Evolutionary conservation across 257 asterid genomes (phyloP).

Genomic region (Solanum lycopersicoides): DNA sequence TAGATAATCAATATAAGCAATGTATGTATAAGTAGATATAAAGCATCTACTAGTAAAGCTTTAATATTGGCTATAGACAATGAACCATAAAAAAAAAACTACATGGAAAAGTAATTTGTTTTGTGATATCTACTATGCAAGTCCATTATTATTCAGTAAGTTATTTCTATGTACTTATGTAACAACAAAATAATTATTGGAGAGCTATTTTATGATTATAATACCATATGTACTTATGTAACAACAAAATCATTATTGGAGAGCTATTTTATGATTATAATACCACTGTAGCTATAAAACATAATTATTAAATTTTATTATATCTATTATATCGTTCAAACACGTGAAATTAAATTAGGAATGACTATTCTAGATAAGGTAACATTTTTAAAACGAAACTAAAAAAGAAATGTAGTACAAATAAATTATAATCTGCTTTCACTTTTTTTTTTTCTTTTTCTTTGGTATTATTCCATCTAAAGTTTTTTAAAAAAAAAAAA

Average conservation of each 20-base stretch:
- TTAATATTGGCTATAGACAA: rapidly evolving
- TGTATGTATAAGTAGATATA: too few relatives aligned
- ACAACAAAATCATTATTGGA: neutral
- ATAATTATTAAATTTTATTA: too few relatives aligned
- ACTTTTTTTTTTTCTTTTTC: neutral
- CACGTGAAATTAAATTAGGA: too few relatives aligned
- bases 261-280: neutral
- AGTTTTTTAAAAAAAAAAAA: neutral
- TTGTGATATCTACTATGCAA: neutral
- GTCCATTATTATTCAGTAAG: neutral
- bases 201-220: neutral
- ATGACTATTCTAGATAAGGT: neutral
- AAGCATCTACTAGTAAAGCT: too few relatives aligned
- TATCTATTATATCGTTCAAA: too few relatives aligned
- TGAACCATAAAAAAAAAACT: too few relatives aligned
- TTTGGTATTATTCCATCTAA: neutral
- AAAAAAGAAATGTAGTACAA: neutral
- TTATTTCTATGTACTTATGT: too few relatives aligned
- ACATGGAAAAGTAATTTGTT: neutral
- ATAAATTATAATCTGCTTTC: neutral
- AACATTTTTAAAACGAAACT: neutral
- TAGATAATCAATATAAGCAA: too few relatives aligned
- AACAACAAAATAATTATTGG: neutral
- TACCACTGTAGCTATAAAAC: neutral
- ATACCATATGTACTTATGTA: neutral